Base-by-base conservation (phyloP, 169 alveolate species). In the Eimeria brunetti region DNA sequence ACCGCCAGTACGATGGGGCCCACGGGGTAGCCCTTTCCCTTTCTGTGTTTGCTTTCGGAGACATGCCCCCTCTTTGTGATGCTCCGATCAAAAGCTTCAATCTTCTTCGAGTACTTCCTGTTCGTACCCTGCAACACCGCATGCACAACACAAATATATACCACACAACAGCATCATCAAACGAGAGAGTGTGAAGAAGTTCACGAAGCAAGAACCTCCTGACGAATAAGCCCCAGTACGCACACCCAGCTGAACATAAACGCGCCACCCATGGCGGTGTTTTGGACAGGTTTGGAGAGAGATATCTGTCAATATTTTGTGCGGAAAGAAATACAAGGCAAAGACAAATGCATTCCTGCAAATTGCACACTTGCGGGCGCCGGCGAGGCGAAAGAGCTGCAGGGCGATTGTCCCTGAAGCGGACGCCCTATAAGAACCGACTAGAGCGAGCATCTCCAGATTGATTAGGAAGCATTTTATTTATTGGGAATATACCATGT, bases 1-100 rank as follows among this genome's bases (percentile, higher is more conserved):
- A 97, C 97, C 75, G 97, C 98, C 78, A 97, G 91, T 56, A 96
- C 96, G 69, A 96, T 94, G 20, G 98, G 98, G 18, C 98, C 98
- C 12, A 97, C 98, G 1, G 98, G 97, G 73, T 97, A 97, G 58
- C 94, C 94, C 60, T 88, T 92, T 81, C 94, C 91, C 91, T 85
- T 96, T 14, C 81, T 64, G 36, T 83, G 71, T 41, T 75, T 60
- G 86, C 96, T 95, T 44, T 76, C 90, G 22, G 97, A 89, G 36
- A 75, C 97, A 4, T 67, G 90, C 51, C 97, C 98, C 24, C 97
- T 78, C 88, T 90, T 96, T 22, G 96, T 97, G 83, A 97, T 94
- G 96, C 96, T 97, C 95, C 93, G 83, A 83, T 97, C 98, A 89
- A 96, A 97, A 53, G 91, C 76, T 67, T 95, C 94, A 44, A 94